Base-by-base conservation (phyloP, 2,329 filamentous ascomycete species). In the Teratosphaeriaceae sp. region DNA sequence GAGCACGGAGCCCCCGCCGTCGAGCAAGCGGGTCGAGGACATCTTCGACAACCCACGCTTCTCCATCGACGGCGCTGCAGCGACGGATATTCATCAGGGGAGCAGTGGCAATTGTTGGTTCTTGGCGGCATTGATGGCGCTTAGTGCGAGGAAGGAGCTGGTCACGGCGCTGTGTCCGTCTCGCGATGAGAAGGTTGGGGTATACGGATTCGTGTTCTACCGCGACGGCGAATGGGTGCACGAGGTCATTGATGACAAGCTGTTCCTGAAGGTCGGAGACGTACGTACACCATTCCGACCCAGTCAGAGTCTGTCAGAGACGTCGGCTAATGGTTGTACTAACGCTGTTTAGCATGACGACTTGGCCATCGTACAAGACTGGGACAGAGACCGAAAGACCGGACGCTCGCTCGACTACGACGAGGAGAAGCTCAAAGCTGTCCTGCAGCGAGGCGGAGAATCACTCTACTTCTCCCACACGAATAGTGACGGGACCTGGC, bases 201-300 rank as follows among this genome's bases (percentile, higher is more conserved):
- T 90, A 1, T 92, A 92, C 53, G 87, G 87, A 1, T 92, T 92
- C 52, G 85, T 92, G 9, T 90, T 92, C 58, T 79, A 85, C 63
- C 76, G 85, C 52, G 86, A 90, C 53, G 88, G 88, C 41, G 86
- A 92, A 64, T 95, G 88, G 88, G 85, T 90, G 44, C 88, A 88
- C 54, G 88, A 85, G 45, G 89, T 95, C 48, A 80, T 95, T 46
- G 88, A 95, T 58, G 88, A 95, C 64, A 94, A 94, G 65, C 73
- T 95, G 2, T 94, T 86, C 61, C 75, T 94, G 15, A 85, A 82
- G 46, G 86, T 85, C 1, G 84, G 86, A 3, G 83, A 85, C 58
- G 94, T 26, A 26, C 24, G 24, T 26, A n/a, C n/a, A n/a, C n/a
- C n/a, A n/a, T n/a, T n/a, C n/a, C n/a, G n/a, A n/a, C n/a, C n/a